Base-by-base conservation (phyloP, 2,329 filamentous ascomycete genomes). In the Trichoderma asperellum region DNA sequence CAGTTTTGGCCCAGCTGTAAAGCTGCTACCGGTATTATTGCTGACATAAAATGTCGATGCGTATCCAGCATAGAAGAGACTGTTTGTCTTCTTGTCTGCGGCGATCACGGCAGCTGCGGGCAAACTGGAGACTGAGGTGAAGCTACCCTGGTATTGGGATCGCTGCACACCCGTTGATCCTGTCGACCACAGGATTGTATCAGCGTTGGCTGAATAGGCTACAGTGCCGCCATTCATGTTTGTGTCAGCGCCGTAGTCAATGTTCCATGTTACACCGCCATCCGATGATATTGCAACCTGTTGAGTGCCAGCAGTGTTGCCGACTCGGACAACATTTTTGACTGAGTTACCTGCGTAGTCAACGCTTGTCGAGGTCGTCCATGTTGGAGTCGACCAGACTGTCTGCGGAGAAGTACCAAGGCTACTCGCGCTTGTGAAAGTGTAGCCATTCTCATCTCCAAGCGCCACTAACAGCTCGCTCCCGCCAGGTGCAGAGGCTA, bases 101-200 rank as follows among this genome's bases (percentile, higher is more conserved):
- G 63, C 63, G 27, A 66, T 66, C 3, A 66, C 53, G n/a, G 63
- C 63, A 29, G 37, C 21, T 14, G 63, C 40, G 12, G 63, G 63
- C 53, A 66, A 49, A 24, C 63, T 66, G 18, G 63, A 49, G 37
- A 66, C 63, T 3, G 63, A 29, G 8, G 63, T 58, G 47, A 66
- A 66, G 40, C 53, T 66, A 16, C 63, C 35, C 37, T 66, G 63
- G 40, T 18, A 66, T 32, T 66, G 63, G 8, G 63, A 66, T 18
- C 63, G 63, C 63, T 34, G 40, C 53, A 66, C 63, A 5, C 63
- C 63, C 27, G 63, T 49, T 35, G 63, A 66, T 12, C 37, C 53
- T 8, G 63, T 66, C 4, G 63, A 66, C 63, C 63, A 66, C n/a
- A 66, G 40, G 24, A 66, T 66, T 40, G 63, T 66, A 11, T 66